A percentile compares a stretch with the other conserved stretches of the same genome.
Conservation (phyloP, 345 rosid species). For the Hypericum androsaemum region DNA sequence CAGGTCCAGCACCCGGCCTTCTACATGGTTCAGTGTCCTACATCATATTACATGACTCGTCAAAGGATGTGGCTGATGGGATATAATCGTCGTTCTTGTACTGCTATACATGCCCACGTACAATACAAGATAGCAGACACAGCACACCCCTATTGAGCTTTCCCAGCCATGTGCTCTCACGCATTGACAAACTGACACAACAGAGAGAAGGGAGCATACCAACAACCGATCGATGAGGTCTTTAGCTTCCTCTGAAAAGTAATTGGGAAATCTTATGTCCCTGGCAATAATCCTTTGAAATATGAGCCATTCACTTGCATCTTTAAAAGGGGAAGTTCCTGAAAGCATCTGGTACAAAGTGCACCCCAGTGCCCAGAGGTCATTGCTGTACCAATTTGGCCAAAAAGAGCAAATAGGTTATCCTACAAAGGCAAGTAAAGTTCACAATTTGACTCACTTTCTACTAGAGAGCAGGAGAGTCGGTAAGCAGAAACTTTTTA, state of each 20-base stretch:
- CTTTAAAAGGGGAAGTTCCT: slow-evolving; percentile 96
- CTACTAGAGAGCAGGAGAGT: slow-evolving; percentile 3
- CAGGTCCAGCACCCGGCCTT: not conserved
- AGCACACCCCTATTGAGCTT: too few species aligned
- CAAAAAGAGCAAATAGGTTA: slow-evolving; percentile 24
- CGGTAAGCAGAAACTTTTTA: too few species aligned
- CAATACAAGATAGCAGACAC: too few species aligned
- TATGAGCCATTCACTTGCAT: slow-evolving; percentile 96
- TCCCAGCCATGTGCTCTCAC: too few species aligned
- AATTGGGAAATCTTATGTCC: slow-evolving; percentile 80
- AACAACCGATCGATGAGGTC: slow-evolving; percentile 72
- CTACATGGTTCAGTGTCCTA: too few species aligned
- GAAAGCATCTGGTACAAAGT: slow-evolving; percentile 99
- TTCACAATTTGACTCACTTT: slow-evolving; percentile 8
- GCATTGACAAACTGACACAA: too few species aligned
- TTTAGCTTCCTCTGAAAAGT: slow-evolving; percentile 82
- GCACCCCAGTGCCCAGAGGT: slow-evolving; percentile 99
- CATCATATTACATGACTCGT: too few species aligned
- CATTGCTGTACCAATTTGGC: slow-evolving; percentile 64
- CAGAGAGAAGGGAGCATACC: slow-evolving; percentile 34
- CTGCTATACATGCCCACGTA: too few species aligned
- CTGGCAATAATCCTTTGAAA: slow-evolving; percentile 93
- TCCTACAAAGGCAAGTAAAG: slow-evolving; percentile 16
- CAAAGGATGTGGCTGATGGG: too few species aligned
- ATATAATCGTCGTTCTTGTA: too few species aligned